phyloP scores from a whole-genome alignment of 306 rosid species.

The Luffa aegyptiaca region DNA sequence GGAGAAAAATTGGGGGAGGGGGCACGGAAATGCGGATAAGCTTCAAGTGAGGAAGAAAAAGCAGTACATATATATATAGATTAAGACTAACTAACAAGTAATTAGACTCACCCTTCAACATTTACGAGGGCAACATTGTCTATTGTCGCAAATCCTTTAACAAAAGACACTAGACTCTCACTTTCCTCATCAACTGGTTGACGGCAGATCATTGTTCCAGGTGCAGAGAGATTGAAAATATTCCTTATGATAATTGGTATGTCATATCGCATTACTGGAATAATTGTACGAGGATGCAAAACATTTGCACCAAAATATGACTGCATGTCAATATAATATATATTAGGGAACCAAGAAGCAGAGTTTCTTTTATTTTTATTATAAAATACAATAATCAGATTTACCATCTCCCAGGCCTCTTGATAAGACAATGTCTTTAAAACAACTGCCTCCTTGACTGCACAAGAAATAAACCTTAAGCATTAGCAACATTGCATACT shows the following conservation, averaged over 20 bases:
- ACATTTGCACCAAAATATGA: constrained; percentile 99
- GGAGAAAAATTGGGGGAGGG: constrained; percentile 11
- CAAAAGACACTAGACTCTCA: constrained; percentile 47
- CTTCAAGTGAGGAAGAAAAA: neutral
- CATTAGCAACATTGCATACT: constrained; percentile 5
- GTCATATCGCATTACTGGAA: constrained; percentile 84
- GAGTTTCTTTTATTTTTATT: neutral
- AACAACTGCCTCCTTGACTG: constrained; percentile 97
- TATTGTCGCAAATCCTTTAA: constrained; percentile 95
- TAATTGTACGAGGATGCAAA: constrained; percentile 93
- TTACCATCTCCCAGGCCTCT: constrained; percentile 99
- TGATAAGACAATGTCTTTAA: constrained; percentile 83
- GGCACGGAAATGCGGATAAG: neutral
- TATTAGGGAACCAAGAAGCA: constrained; percentile 11
- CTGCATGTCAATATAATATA: constrained; percentile 42
- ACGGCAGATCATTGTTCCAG: constrained; percentile 85
- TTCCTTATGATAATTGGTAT: constrained; percentile 91
- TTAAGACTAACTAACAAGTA: constrained; percentile 11
- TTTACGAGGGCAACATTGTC: constrained; percentile 93
- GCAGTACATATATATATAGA: neutral
- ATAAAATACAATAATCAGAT: constrained; percentile 9
- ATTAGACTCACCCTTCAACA: constrained; percentile 87
- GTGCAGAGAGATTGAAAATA: constrained; percentile 78
- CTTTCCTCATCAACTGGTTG: constrained; percentile 36
- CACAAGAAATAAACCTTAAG: constrained; percentile 26